Percentiles rank a stretch among this genome's conserved stretches.
Conservation (phyloP, 805 yeast genomes). For the Nakazawaea holstii region DNA sequence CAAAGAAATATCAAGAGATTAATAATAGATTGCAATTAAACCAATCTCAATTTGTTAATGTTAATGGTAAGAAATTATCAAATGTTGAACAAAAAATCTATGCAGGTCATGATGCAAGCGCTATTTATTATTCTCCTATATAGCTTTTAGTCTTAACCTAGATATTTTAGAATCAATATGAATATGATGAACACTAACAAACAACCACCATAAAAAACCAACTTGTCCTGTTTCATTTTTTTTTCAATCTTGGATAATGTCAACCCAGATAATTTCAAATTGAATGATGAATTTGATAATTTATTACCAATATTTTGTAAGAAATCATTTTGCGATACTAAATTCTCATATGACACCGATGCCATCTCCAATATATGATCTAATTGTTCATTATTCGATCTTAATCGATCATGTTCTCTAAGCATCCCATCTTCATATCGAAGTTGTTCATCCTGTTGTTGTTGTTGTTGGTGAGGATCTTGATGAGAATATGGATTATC, state of each 20-base stretch:
- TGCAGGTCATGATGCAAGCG: slow-evolving; percentile 60
- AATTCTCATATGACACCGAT: slow-evolving; percentile 73
- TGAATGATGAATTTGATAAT: slow-evolving; percentile 63
- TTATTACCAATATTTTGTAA: slow-evolving; percentile 56
- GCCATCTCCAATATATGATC: slow-evolving; percentile 93
- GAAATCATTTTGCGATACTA: slow-evolving; percentile 78
- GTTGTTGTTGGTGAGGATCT: slow-evolving; percentile 12
- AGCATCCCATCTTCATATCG: slow-evolving; percentile 51
- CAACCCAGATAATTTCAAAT: slow-evolving; percentile 81
- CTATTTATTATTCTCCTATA: slow-evolving; percentile 44
- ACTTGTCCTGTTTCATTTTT: slow-evolving; percentile 80
- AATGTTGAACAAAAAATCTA: slow-evolving; percentile 48
- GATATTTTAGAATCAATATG: slow-evolving; percentile 60
- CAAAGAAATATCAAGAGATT: slow-evolving; percentile 27
- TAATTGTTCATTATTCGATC: slow-evolving; percentile 71
- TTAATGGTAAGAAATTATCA: slow-evolving; percentile 20
- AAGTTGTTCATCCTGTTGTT: slow-evolving; percentile 17
- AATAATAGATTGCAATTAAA: slow-evolving; percentile 42
- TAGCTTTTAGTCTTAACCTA: slow-evolving; percentile 37
- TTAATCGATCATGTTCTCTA: slow-evolving; percentile 60
- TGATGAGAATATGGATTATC: slow-evolving; percentile 42
- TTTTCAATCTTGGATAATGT: slow-evolving; percentile 78
- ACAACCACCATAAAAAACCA: slow-evolving; percentile 78
- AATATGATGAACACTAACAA: slow-evolving; percentile 56
- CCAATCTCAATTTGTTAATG: slow-evolving; percentile 15